Conservation (phyloP, 495 filamentous ascomycete genomes). For the Cercophora scortea region DNA sequence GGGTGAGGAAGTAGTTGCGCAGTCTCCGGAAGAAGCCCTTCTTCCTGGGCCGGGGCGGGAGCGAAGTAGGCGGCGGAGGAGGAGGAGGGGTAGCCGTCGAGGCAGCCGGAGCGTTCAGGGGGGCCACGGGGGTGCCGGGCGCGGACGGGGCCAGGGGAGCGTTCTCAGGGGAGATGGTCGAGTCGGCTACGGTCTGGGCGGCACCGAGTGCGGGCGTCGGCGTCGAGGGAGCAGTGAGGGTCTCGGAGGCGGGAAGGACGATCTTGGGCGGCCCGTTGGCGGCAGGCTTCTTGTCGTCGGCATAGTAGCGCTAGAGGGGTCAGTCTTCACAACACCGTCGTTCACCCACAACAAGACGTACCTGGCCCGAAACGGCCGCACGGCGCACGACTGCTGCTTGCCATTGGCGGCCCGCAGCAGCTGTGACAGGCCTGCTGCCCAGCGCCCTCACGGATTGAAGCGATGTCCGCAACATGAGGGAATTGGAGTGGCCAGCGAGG, state of each 20-base stretch:
- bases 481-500: slow-evolving; percentile 42
- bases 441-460: slow-evolving; percentile 50
- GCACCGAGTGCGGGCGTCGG: slow-evolving; percentile 37
- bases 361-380: slow-evolving; percentile 21
- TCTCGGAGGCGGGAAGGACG: slow-evolving; percentile 52
- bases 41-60: slow-evolving; percentile 50
- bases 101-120: slow-evolving; percentile 33
- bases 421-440: slow-evolving; percentile 40
- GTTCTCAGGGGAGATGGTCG: slow-evolving; percentile 53
- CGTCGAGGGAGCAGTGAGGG: slow-evolving; percentile 41
- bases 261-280: slow-evolving; percentile 28
- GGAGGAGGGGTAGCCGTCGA: slow-evolving; percentile 41
- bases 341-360: slow-evolving; percentile 8
- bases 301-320: slow-evolving; percentile 45
- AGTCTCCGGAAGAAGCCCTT: slow-evolving; percentile 65
- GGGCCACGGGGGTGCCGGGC: slow-evolving; percentile 6
- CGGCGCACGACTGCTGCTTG: slow-evolving; percentile 30
- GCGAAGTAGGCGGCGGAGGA: slow-evolving; percentile 26
- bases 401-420: slow-evolving; percentile 48
- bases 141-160: slow-evolving; percentile 51
- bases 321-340: background rate
- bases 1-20: slow-evolving; percentile 57
- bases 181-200: slow-evolving; percentile 31
- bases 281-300: slow-evolving; percentile 46
- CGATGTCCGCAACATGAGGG: slow-evolving; percentile 62